phyloP scores from a whole-genome alignment of 352 stramenopile species.

The Phytophthora sojae region DNA sequence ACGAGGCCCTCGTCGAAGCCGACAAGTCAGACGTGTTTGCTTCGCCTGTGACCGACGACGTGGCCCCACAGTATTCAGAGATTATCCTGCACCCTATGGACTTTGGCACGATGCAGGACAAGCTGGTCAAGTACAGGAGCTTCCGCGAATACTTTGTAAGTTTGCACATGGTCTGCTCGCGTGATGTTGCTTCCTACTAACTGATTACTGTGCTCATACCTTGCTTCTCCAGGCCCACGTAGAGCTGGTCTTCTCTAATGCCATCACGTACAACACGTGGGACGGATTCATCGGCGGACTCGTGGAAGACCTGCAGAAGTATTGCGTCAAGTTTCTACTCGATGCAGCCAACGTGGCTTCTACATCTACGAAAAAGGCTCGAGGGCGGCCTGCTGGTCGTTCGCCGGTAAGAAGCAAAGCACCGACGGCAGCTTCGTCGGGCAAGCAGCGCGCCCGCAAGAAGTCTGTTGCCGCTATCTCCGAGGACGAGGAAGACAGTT shows the following conservation, averaged over 20 bases:
- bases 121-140: slow-evolving; percentile 72
- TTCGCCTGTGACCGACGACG: slow-evolving; percentile 87
- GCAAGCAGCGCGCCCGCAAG: slow-evolving; percentile 43
- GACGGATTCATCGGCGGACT: slow-evolving; percentile 63
- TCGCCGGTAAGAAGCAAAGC: slow-evolving; percentile 24
- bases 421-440: slow-evolving; percentile 14
- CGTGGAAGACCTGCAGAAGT: slow-evolving; percentile 73
- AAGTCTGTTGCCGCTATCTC: slow-evolving; percentile 33
- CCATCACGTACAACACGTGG: slow-evolving; percentile 83
- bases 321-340: slow-evolving; percentile 77
- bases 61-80: slow-evolving; percentile 93
- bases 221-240: slow-evolving; percentile 60
- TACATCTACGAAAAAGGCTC: slow-evolving; percentile 22
- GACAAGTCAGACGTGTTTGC: slow-evolving; percentile 91
- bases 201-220: slow-evolving; percentile 3
- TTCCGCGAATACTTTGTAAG: slow-evolving; percentile 87
- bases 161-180: background rate
- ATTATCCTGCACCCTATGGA: slow-evolving; percentile 93
- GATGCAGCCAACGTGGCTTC: slow-evolving; percentile 59
- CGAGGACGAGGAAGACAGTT: slow-evolving; percentile 64
- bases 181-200: slow-evolving; percentile 4
- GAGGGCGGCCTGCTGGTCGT: background rate
- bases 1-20: slow-evolving; percentile 71
- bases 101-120: slow-evolving; percentile 93
- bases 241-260: slow-evolving; percentile 81